phyloP scores from a whole-genome alignment of 306 rosid genomes.

The Vigna hirtella region DNA sequence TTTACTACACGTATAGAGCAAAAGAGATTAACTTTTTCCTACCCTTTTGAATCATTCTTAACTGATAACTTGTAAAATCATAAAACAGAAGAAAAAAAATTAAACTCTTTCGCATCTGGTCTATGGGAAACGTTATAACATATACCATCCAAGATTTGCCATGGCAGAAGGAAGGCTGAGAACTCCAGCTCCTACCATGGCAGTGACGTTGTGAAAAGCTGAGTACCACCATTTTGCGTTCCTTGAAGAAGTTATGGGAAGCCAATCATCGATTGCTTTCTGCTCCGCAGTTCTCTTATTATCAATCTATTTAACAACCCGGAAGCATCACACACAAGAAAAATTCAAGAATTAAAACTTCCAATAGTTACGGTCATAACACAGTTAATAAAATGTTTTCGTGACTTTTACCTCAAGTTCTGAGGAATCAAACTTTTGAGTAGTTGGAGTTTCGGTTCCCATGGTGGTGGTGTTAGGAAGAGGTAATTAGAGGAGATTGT shows the following conservation, averaged over 20 bases:
- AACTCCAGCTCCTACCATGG: constrained; percentile 91
- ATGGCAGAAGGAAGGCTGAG: constrained; percentile 79
- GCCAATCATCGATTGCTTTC: constrained; percentile 77
- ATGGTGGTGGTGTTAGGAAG: background rate
- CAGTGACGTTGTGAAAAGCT: constrained; percentile 82
- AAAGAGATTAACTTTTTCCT: background rate
- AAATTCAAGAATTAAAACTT: background rate
- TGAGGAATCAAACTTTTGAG: background rate
- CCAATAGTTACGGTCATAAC: too few relatives aligned
- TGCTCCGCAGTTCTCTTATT: constrained; percentile 35
- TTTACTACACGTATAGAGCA: background rate
- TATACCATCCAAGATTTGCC: constrained; percentile 78
- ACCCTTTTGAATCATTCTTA: background rate
- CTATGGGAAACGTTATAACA: background rate
- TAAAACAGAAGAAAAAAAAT: background rate
- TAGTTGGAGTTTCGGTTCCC: constrained; percentile 12
- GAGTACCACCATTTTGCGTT: constrained; percentile 90
- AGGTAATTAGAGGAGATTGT: background rate
- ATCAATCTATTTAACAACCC: constrained; percentile 33
- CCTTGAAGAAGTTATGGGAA: constrained; percentile 81
- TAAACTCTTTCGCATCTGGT: background rate
- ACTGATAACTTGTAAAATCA: background rate
- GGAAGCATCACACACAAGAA: background rate
- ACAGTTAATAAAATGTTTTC: background rate
- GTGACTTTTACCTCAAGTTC: background rate